Conservation (phyloP, 2,329 filamentous ascomycete genomes). For the Diaporthe sp. region DNA sequence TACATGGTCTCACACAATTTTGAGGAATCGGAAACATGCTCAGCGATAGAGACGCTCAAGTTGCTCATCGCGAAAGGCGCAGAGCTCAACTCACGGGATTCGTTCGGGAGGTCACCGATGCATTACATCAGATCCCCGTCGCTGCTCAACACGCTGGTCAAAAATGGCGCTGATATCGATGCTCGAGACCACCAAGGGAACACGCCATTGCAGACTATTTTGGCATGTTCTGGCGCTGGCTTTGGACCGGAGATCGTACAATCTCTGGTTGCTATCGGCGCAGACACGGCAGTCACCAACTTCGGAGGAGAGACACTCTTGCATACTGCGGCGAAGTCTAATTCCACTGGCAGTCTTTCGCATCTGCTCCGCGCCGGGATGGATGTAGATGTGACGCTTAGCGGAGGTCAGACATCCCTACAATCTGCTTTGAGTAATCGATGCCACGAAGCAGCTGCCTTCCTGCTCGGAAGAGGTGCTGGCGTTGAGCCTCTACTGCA, state of each 20-base stretch:
- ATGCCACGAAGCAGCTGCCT: neutral
- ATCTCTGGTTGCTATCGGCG: no score
- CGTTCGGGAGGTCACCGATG: neutral
- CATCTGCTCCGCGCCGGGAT: no score
- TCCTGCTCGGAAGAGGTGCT: neutral
- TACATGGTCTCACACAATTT: neutral
- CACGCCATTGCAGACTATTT: neutral
- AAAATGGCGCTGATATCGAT: neutral
- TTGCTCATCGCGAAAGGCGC: neutral
- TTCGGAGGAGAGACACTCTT: no score
- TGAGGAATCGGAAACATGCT: neutral
- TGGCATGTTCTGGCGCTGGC: no score
- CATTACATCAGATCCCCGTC: neutral
- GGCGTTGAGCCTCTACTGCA: no score
- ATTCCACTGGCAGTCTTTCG: no score
- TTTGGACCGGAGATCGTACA: no score
- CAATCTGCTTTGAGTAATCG: neutral
- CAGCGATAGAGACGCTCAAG: neutral
- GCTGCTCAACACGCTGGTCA: neutral
- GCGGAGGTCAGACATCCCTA: no score
- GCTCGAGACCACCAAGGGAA: neutral
- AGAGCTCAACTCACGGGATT: neutral
- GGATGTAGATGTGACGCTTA: no score
- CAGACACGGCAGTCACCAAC: no score
- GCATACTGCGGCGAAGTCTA: no score